Evolutionary conservation across 2,329 filamentous ascomycete genomes (phyloP), one percentile per base, ranked within the genome.

Genomic region (Parafenestella ontariensis): DNA sequence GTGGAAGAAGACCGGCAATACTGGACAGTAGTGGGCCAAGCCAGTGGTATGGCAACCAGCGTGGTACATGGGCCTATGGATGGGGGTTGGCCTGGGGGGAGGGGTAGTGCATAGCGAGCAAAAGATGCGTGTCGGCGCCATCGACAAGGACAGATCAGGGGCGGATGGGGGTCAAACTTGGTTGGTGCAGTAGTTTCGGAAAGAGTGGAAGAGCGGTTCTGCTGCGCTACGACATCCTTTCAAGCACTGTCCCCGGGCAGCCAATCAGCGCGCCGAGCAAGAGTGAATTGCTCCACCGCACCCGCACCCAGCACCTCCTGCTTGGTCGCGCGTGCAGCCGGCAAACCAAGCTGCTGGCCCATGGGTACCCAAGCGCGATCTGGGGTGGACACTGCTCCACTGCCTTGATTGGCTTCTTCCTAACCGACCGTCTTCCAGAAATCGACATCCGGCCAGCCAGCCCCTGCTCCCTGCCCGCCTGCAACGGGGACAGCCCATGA

Each of bases 401-500:
- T 3, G 36, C 46, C 29, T 21, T 54, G 23, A 71, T 72, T 70
- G 64, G 68, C 54, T 54, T 46, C 18, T 23, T 29, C 28, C 45
- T 49, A 66, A 56, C 62, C 64, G 64, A 73, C 57, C 64, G 65
- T 62, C 66, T 73, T 73, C 68, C 70, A 72, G 70, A 72, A 71
- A 70, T 64, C 68, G 62, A 60, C 58, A 48, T 64, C 56, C 53
- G 43, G 48, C 65, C 52, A 59, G 50, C 44, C 51, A 37, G 39
- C 23, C 66, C 65, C 59, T 68, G 66, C 52, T 24, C 48, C 45
- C 47, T 28, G 47, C 46, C 46, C 52, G 51, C 52, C 53, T 59
- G 54, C 54, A 62, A 66, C 64, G 63, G 62, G 61, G 54, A 51
- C 49, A 43, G 57, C 50, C 60, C 51, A 59, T 56, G 58, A 60